Evolutionary conservation across 2,329 filamentous ascomycete species (phyloP).

Genomic region (Celoporthe dispersa): DNA sequence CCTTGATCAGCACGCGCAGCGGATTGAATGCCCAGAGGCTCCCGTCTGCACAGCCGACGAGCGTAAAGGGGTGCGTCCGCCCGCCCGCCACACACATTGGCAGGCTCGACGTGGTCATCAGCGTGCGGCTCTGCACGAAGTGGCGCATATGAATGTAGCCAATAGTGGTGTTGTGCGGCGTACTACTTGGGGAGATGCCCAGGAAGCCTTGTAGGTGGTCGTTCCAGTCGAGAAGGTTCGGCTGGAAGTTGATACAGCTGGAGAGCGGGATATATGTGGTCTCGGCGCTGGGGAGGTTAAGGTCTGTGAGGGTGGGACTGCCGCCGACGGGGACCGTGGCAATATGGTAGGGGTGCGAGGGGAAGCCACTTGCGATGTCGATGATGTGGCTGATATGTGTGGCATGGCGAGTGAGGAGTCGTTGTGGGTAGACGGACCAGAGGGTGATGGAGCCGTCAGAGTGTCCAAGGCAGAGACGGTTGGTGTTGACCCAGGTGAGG

Average conservation of each 20-base stretch:
- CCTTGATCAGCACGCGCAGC: slow-evolving; percentile 48
- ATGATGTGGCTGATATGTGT: slow-evolving; percentile 59
- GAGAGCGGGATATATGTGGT: slow-evolving; percentile 57
- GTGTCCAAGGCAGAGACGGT: slow-evolving; percentile 59
- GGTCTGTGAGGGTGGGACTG: slow-evolving; percentile 56
- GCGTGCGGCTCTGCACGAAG: slow-evolving; percentile 56
- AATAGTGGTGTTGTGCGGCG: slow-evolving; percentile 56
- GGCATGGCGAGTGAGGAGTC: slow-evolving; percentile 55
- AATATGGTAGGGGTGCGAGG: slow-evolving; percentile 60
- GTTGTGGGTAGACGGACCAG: slow-evolving; percentile 58
- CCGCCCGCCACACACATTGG: slow-evolving; percentile 56
- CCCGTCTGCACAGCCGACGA: slow-evolving; percentile 59
- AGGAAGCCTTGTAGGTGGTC: slow-evolving; percentile 61
- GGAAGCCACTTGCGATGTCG: slow-evolving; percentile 60
- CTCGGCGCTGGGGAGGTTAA: slow-evolving; percentile 57
- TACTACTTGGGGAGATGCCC: slow-evolving; percentile 55
- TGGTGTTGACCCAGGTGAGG: slow-evolving; percentile 59
- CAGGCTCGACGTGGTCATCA: slow-evolving; percentile 55
- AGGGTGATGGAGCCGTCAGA: slow-evolving; percentile 60
- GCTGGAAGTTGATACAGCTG: slow-evolving; percentile 53
- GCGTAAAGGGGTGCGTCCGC: slow-evolving; percentile 55
- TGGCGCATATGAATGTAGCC: slow-evolving; percentile 58
- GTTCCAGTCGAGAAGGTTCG: slow-evolving; percentile 58
- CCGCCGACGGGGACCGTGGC: slow-evolving; percentile 60
- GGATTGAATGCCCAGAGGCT: slow-evolving; percentile 55